phyloP scores from a whole-genome alignment of 805 yeast species.

The Saturnispora saitoi region DNA sequence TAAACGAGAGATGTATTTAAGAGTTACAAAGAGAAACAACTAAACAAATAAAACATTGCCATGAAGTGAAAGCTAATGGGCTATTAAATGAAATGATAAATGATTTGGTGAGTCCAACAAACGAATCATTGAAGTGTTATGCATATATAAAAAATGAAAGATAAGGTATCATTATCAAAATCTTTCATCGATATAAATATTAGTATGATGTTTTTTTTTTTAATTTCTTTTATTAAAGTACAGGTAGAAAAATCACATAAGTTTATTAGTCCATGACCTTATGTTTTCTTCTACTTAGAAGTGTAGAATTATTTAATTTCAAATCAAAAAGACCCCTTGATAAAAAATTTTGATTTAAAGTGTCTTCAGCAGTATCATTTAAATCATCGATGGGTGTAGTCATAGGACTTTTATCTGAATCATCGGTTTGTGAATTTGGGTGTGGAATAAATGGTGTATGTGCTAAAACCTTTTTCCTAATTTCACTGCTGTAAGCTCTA shows the following conservation, averaged over 20 bases:
- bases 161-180: no score
- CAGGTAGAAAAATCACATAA: no score
- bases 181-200: no score
- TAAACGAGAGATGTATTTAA: not conserved
- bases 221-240: no score
- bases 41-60: not conserved
- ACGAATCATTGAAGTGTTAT: no score
- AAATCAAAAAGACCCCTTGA: constrained; percentile 35
- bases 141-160: no score
- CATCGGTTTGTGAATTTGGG: not conserved
- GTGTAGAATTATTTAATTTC: constrained; percentile 54
- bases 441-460: constrained; percentile 15
- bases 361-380: not conserved
- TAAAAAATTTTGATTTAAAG: constrained; percentile 17
- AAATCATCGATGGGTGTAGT: not conserved
- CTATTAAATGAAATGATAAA: not conserved
- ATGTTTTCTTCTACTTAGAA: constrained; percentile 46
- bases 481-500: constrained; percentile 1
- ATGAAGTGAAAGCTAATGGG: not conserved
- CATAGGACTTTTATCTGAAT: not conserved
- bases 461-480: constrained; percentile 9
- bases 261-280: not conserved
- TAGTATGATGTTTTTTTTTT: no score
- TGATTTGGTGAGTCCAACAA: no score
- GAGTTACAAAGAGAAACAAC: not conserved